Evolutionary conservation across 768 basidiomycete genomes (phyloP), one percentile per base, ranked within the genome.

Genomic region (Macrolepiota fuliginosa): DNA sequence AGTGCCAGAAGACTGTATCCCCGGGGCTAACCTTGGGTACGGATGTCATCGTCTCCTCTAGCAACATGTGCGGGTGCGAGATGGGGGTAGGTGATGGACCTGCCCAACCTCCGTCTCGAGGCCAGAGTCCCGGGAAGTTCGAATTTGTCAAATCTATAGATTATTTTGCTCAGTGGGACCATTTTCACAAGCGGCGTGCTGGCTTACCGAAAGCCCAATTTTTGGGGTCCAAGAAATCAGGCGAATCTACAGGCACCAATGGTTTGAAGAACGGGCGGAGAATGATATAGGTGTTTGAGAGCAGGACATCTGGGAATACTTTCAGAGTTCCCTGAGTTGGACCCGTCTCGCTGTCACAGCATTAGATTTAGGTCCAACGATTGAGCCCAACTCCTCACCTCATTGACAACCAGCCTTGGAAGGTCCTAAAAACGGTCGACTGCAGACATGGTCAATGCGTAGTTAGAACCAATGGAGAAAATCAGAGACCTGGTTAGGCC

Each of bases 1-100:
- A 87, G 65, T 90, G 88, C 88, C 90, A 91, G 72, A 88, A 91
- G 2, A 90, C 88, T 66, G 87, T 84, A 68, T 92, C 91, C 1
- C 91, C 91, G 0, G 90, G 90, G 55, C 79, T 76, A 4, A 92
- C 90, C 63, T 79, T 82, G 1, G 90, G 90, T 9, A 90, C 77
- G 1, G 86, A 84, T 27, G 83, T 83, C 88, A 92, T 91, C 1
- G 85, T 85, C 51, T 81, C 73, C 0, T 81, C 79, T 1, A 91
- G 78, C 61, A 77, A 76, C 57, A 92, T 75, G 70, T 92, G 87
- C 5, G 90, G 91, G 68, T 92, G 90, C 1, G 81, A 76, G 15
- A 64, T 71, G 17, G 84, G 77, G 13, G 80, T 87, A 7, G 85
- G 84, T 27, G 66, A 69, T 15, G 84, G 86, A 1, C 79, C 79